Percentiles rank a stretch among this genome's conserved stretches.
Evolutionary conservation across 768 basidiomycete species (phyloP).

Genomic region (Nevesoporus exiguus): DNA sequence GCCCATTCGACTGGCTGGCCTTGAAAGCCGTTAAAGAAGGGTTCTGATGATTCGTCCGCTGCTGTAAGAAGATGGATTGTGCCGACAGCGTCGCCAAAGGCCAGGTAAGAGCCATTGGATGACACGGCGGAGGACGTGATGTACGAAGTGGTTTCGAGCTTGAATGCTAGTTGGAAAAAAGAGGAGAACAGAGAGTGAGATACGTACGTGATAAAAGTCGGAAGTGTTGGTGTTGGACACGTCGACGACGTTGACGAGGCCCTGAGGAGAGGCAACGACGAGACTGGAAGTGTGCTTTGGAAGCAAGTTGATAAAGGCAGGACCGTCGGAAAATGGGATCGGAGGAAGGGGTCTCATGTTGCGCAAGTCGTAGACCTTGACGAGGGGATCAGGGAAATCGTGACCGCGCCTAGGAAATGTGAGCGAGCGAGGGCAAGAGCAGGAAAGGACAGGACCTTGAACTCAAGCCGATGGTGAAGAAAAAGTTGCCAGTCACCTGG

Average conservation of each 20-base stretch:
- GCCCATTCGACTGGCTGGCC: constrained; percentile 86
- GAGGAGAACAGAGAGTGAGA: background rate
- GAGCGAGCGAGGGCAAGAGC: background rate
- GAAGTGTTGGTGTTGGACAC: constrained; percentile 61
- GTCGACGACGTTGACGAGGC: constrained; percentile 84
- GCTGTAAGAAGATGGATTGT: constrained; percentile 78
- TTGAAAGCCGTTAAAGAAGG: constrained; percentile 86
- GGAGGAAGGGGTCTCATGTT: constrained; percentile 81
- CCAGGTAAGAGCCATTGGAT: constrained; percentile 85
- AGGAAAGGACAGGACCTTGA: constrained; percentile 52
- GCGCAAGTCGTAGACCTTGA: constrained; percentile 90
- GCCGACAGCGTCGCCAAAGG: constrained; percentile 88
- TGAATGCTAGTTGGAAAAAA: constrained; percentile 7
- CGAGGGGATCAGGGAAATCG: constrained; percentile 85
- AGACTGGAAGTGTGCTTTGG: constrained; percentile 75
- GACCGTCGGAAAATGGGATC: constrained; percentile 81
- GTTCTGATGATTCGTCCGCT: constrained; percentile 51
- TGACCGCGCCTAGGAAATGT: constrained; percentile 65
- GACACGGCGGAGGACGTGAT: constrained; percentile 80
- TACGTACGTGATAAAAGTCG: constrained; percentile 76
- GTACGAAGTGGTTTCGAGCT: constrained; percentile 74
- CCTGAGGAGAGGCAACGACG: constrained; percentile 73
- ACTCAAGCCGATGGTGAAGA: constrained; percentile 85
- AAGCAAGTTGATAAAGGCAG: constrained; percentile 78
- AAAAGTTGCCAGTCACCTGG: constrained; percentile 71